Evolutionary conservation across 176 grass and related monocot species (phyloP), one percentile per base, ranked within the genome.

Genomic region (Hordeum marinum): DNA sequence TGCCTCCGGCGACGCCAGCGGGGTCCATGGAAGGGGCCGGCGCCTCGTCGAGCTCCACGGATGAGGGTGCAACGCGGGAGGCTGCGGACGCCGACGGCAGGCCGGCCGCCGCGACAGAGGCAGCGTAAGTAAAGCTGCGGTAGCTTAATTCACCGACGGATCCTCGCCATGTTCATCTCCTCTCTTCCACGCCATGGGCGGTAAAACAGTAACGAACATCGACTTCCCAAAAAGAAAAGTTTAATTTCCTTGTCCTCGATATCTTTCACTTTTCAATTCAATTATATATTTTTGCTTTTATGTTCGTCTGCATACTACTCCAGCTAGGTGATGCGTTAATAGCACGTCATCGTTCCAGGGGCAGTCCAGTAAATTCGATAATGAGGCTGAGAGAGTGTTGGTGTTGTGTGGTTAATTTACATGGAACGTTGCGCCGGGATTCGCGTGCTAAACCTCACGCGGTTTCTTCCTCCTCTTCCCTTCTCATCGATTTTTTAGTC

Each of bases 11-110:
- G 13, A 80, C 50, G 46, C 87, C 77, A 8, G 27, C 37, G 4
- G 71, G 83, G 80, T 90, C 85, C 3, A 61, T 21, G 15, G 89
- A 90, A 60, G 89, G 67, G 59, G 68, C 59, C 11, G 89, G 52
- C 63, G 78, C 85, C 11, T 87, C 75, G 46, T 87, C 89, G 37
- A 87, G 68, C 85, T 90, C 89, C 80, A 87, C 75, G 39, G 85
- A 84, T 40, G 89, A 84, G n/a, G 87, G 70, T 14, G 67, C 79
- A 11, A 85, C 73, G 25, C 78, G 31, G 82, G 87, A 86, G 7
- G 78, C 85, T 42, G 88, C 66, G 25, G 88, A 90, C 40, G 83
- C 45, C 73, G 84, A 60, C 60, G 84, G 17, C 11, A 75, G 67
- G 75, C 68, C 68, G 29, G 68, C 81, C 31, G 31, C 46, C 39